Evolutionary conservation across 176 grass and related monocot genomes (phyloP).

Genomic region (Neostapfia colusana): DNA sequence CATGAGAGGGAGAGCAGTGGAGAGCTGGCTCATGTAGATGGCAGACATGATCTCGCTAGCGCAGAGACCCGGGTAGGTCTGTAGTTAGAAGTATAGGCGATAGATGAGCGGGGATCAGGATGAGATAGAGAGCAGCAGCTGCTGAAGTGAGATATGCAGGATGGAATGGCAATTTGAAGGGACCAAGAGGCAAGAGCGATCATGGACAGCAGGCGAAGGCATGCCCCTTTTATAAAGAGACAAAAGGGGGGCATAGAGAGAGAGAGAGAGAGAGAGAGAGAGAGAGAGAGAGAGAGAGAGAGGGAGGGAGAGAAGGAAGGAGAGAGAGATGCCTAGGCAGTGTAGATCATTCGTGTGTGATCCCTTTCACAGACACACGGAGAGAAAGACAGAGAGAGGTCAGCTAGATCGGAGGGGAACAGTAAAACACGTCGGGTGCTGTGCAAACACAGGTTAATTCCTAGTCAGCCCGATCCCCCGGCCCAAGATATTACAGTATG

Average conservation of each 20-base stretch:
- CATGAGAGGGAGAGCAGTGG: slow-evolving; percentile 56
- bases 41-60: slow-evolving; percentile 46
- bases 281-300: not conserved
- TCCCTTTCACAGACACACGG: slow-evolving; percentile 37
- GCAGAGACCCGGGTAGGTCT: slow-evolving; percentile 15
- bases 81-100: not conserved
- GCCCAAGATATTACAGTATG: slow-evolving; percentile 21
- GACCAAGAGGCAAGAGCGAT: slow-evolving; percentile 42
- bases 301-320: not conserved
- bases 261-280: slow-evolving; percentile 12
- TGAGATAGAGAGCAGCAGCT: slow-evolving; percentile 15
- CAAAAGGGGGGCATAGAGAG: slow-evolving; percentile 3
- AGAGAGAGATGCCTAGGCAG: slow-evolving; percentile 35
- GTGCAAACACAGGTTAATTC: slow-evolving; percentile 41
- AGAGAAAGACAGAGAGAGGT: slow-evolving; percentile 28
- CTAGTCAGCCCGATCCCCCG: not conserved
- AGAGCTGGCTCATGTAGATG: slow-evolving; percentile 83
- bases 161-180: slow-evolving; percentile 38
- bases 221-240: slow-evolving; percentile 73
- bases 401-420: slow-evolving; percentile 43
- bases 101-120: slow-evolving; percentile 35
- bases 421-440: slow-evolving; percentile 59
- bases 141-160: slow-evolving; percentile 28
- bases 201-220: slow-evolving; percentile 31
- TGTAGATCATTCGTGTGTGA: slow-evolving; percentile 53